Conservation (phyloP, 495 filamentous ascomycete species). For the Lasiosphaeria miniovina region DNA sequence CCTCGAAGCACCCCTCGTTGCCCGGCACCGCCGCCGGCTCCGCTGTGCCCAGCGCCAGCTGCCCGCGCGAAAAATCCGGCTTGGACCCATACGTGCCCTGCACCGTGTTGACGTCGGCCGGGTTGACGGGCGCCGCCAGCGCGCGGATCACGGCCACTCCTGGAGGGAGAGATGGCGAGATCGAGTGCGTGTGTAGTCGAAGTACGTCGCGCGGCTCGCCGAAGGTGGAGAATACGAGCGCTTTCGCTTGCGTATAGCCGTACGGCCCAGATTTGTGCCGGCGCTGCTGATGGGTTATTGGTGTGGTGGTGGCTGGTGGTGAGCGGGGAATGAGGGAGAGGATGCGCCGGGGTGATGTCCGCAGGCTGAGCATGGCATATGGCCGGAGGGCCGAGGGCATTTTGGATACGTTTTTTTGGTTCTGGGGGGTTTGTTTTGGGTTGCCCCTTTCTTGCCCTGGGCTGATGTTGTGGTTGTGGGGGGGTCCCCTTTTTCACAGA, state of each 20-base stretch:
- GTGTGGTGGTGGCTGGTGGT: neutral
- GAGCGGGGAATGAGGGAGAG: neutral
- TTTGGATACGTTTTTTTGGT: neutral
- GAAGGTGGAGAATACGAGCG: slow-evolving; percentile 78
- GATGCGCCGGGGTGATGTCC: neutral
- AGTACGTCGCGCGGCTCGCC: slow-evolving; percentile 85
- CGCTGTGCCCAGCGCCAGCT: slow-evolving; percentile 65
- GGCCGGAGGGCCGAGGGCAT: slow-evolving; percentile 11
- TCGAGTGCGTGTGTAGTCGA: slow-evolving; percentile 74
- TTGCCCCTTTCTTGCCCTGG: too few relatives aligned
- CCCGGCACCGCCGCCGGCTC: slow-evolving; percentile 61
- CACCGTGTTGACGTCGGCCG: slow-evolving; percentile 89
- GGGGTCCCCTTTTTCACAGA: neutral
- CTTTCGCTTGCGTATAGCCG: slow-evolving; percentile 95
- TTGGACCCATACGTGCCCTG: slow-evolving; percentile 93
- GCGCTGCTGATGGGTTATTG: neutral
- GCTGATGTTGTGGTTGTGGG: too few relatives aligned
- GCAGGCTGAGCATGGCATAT: neutral
- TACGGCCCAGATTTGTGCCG: slow-evolving; percentile 58
- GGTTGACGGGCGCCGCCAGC: slow-evolving; percentile 90
- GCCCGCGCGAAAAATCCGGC: slow-evolving; percentile 65
- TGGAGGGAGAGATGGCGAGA: slow-evolving; percentile 72
- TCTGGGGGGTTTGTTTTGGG: neutral
- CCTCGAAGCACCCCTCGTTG: slow-evolving; percentile 91
- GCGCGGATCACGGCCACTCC: slow-evolving; percentile 62